A percentile compares a stretch with the other conserved stretches of the same genome.
Conservation (phyloP, 2,329 filamentous ascomycete species). For the Talaromyces islandicus region DNA sequence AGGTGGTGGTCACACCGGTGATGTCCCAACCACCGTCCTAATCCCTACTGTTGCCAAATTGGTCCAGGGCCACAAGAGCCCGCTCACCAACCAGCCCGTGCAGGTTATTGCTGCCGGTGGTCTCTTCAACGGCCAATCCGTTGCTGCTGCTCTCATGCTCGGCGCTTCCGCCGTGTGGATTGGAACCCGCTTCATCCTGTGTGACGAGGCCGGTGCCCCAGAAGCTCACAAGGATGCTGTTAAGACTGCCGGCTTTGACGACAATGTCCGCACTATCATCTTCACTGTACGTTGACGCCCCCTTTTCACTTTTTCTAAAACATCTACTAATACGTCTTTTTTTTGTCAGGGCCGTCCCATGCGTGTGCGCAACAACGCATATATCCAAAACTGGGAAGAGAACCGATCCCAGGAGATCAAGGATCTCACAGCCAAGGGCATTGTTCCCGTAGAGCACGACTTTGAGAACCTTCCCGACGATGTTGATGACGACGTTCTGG, state of each 20-base stretch:
- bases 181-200: constrained; percentile 90
- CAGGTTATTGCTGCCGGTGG: constrained; percentile 92
- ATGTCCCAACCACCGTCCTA: constrained; percentile 84
- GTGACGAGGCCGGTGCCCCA: constrained; percentile 89
- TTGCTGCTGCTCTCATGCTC: constrained; percentile 87
- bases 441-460: constrained; percentile 90
- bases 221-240: constrained; percentile 94
- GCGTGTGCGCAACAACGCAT: constrained; percentile 86
- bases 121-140: constrained; percentile 84
- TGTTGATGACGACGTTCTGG: constrained; percentile 78
- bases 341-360: constrained; percentile 74
- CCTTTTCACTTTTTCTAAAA: background rate
- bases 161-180: constrained; percentile 93
- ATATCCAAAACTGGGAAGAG: constrained; percentile 94
- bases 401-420: constrained; percentile 88
- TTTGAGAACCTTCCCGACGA: constrained; percentile 73
- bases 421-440: constrained; percentile 79
- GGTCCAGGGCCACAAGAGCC: constrained; percentile 73
- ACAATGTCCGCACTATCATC: constrained; percentile 95
- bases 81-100: constrained; percentile 78
- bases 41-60: constrained; percentile 88
- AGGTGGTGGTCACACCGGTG: constrained; percentile 92
- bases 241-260: constrained; percentile 82
- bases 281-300: constrained; percentile 59
- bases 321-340: background rate